Base-by-base conservation (phyloP, 225 moss, liverwort and hornwort genomes). In the Pleurozium schreberi region DNA sequence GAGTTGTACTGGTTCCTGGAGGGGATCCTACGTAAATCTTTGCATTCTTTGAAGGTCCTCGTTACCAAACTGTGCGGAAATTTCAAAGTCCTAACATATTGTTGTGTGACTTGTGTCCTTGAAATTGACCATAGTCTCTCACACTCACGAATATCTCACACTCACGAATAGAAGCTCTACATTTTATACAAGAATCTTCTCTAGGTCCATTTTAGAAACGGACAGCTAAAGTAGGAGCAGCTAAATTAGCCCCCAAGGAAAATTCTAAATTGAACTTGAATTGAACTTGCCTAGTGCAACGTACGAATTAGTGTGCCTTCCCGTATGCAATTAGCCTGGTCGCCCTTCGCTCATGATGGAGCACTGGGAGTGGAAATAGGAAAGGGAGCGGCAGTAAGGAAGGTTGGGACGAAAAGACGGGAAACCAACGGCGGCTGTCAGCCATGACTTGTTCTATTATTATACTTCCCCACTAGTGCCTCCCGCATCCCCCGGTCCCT, bases 381-480 rank as follows among this genome's bases (percentile, higher is more conserved):
- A 86, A 86, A 89, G 89, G n/a, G 71, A 85, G 89, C 80, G 81
- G 86, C 63, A 84, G 47, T 31, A 45, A 73, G 86, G 89, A 89
- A 89, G 81, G 73, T 89, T 57, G 87, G 75, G 82, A 87, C 89
- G 89, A 91, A 90, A 88, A 90, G 88, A 80, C 85, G 67, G 90
- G 90, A 55, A 82, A 53, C 85, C 90, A 88, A 88, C 91, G 91
- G 91, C 91, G 91, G 91, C 91, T 91, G 88, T 91, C 91, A 91
- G 91, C 91, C 84, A 87, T 78, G 87, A 83, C 90, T 84, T 50
- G 80, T 87, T 91, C 91, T 91, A 91, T 91, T 91, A 91, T 91
- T 91, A 91, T 89, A 90, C 86, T 74, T 62, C n/a, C 55, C 50
- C 60, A n/a, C 50, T 65, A 78, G 52, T 1, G n/a, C 47, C 74